Evolutionary conservation across 176 grass and related monocot species (phyloP).

Genomic region (Areca catechu): DNA sequence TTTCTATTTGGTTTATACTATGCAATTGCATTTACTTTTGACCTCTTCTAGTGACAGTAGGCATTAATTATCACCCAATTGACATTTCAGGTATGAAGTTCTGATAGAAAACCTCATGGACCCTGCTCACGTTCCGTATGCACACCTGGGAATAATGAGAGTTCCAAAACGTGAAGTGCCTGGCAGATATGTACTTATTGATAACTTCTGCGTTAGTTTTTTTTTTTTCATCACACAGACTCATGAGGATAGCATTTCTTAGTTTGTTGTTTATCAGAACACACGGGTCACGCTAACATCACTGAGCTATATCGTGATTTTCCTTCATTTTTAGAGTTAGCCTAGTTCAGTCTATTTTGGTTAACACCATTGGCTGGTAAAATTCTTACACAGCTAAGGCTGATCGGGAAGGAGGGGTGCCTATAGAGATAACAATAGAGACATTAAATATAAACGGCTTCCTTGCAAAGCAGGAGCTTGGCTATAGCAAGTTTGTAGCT

Average conservation of each 20-base stretch:
- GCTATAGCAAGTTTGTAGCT: constrained; percentile 42
- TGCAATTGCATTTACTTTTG: constrained; percentile 1
- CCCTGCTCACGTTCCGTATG: constrained; percentile 69
- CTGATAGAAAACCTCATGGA: constrained; percentile 84
- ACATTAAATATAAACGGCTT: constrained; percentile 41
- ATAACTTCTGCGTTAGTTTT: too few relatives aligned
- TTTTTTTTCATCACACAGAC: not conserved
- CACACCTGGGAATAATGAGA: constrained; percentile 57
- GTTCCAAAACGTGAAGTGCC: constrained; percentile 35
- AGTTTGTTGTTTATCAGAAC: not conserved
- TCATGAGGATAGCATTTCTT: not conserved
- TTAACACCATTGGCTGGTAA: not conserved
- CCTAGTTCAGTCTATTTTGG: not conserved
- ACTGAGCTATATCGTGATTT: too few relatives aligned
- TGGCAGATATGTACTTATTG: constrained; percentile 56
- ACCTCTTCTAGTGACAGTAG: constrained; percentile 2
- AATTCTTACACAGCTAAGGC: constrained; percentile 50
- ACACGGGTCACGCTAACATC: not conserved
- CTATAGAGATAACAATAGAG: constrained; percentile 54
- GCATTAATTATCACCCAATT: not conserved
- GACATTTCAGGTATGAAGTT: constrained; percentile 57
- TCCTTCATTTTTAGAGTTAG: too few relatives aligned
- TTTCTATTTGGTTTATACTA: not conserved
- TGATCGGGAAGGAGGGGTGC: constrained; percentile 50
- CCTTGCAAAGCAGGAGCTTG: constrained; percentile 19